Percentiles rank a stretch among this genome's conserved stretches.
These are phyloP conservation scores for Termitomyces bulborhizus DNA, from an alignment of 768 basidiomycete species.

Conservation along the genomic window DNA sequence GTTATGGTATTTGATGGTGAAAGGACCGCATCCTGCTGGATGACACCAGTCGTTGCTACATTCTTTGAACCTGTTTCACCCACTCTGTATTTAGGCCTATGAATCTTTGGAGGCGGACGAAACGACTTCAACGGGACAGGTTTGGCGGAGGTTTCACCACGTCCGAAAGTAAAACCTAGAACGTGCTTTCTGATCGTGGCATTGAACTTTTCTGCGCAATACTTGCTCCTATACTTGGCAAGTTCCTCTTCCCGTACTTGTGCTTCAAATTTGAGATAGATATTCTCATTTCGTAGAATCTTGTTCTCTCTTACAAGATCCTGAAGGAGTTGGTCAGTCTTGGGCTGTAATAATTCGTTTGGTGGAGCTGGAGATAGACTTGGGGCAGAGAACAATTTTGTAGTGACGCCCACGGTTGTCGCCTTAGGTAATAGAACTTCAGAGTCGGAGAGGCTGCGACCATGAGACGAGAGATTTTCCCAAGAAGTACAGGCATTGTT, in stretches of 20 bases:
- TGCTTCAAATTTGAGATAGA: constrained; percentile 18
- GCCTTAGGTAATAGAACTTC: neutral
- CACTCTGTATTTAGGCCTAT: neutral
- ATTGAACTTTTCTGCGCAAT: constrained; percentile 18
- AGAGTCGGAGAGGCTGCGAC: constrained; percentile 1
- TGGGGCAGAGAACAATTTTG: neutral
- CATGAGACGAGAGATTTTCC: neutral
- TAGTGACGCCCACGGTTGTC: neutral
- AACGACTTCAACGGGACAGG: neutral
- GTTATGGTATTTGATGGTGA: constrained; percentile 37
- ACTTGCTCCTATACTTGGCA: constrained; percentile 19
- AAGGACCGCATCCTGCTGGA: constrained; percentile 15
- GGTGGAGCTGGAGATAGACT: neutral
- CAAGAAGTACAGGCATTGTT: neutral
- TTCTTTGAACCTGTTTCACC: neutral
- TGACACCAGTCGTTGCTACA: neutral
- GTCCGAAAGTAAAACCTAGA: neutral
- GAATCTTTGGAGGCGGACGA: neutral
- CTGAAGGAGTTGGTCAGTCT: neutral
- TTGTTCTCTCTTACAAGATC: constrained; percentile 23
- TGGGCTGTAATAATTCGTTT: neutral
- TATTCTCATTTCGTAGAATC: constrained; percentile 15
- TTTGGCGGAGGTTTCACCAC: neutral
- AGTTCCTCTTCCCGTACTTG: constrained; percentile 21
- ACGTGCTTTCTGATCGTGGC: constrained; percentile 7